These are phyloP conservation scores for Filosporella fistucella DNA, from an alignment of 495 filamentous ascomycete species.

Conservation along the genomic window DNA sequence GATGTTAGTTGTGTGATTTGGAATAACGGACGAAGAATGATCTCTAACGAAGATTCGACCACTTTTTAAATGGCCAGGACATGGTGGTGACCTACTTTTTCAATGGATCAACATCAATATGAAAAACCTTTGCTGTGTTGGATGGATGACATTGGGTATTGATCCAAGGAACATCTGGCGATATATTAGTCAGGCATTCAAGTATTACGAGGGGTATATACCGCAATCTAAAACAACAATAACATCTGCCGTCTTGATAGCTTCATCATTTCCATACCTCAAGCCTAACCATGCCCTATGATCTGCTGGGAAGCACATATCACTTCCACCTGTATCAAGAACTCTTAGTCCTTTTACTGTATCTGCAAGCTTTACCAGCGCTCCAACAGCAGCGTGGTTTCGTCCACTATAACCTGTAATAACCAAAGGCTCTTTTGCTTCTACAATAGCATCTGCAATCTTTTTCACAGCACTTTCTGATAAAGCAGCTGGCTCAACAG, in stretches of 20 bases:
- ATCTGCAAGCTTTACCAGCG: conserved; percentile 74
- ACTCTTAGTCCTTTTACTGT: conserved; percentile 76
- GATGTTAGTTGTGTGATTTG: conserved; percentile 21
- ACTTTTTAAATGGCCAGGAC: too few relatives aligned
- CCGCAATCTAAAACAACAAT: conserved; percentile 84
- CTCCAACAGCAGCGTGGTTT: conserved; percentile 61
- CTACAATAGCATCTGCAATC: conserved; percentile 67
- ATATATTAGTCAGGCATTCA: neutral
- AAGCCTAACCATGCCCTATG: conserved; percentile 70
- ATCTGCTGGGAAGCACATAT: conserved; percentile 92
- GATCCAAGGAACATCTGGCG: conserved; percentile 60
- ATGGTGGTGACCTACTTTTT: conserved; percentile 48
- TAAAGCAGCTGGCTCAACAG: conserved; percentile 72
- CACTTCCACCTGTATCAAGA: conserved; percentile 83
- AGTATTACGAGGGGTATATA: conserved; percentile 21
- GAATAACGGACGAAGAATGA: neutral
- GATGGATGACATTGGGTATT: conserved; percentile 54
- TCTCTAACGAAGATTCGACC: neutral
- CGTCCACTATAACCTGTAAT: conserved; percentile 83
- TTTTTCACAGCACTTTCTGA: conserved; percentile 57
- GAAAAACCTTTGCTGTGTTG: conserved; percentile 64
- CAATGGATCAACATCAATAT: conserved; percentile 81
- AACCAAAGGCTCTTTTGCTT: conserved; percentile 70
- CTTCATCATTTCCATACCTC: conserved; percentile 70
- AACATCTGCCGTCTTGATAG: conserved; percentile 71